Evolutionary conservation across 108 stramenopile genomes (phyloP), one percentile per base, ranked within the genome.

Genomic region (Epipyxis sp.): DNA sequence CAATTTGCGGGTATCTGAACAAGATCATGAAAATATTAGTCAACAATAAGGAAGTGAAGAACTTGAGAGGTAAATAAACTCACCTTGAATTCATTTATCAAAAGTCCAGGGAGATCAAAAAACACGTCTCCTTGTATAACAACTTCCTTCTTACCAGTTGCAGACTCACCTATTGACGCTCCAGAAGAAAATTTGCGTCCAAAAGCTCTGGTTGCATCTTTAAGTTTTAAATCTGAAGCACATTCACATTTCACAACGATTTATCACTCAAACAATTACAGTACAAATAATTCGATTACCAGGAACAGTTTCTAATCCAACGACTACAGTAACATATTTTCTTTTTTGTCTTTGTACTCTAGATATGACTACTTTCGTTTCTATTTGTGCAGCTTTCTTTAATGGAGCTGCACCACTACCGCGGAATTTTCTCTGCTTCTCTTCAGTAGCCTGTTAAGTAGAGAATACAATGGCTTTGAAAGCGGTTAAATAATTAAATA

Each of bases 121-220:
- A 91, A 81, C 81, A 95, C 94, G 88, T 96, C 95, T 16, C 97
- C 97, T 86, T 98, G 97, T 42, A 98, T 90, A 44, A 94, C 93
- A 71, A 98, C 91, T 86, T 94, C 92, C 80, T 94, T 89, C 27
- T 39, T 6, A 1, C 90, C 91, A 0, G 41, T 59, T 0, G 80
- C 44, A 10, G 69, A 69, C 81, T 95, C 93, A 86, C 95, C 95
- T 2, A 98, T 95, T 59, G 88, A 89, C 29, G 90, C 89, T 42
- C 89, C 89, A 25, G 94, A 95, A 34, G 95, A 95, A 82, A 98
- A 98, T 69, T 89, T 85, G 81, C 93, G 92, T 25, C 90, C 89
- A 76, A 96, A 94, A 13, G 85, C 87, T 80, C 96, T 96, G 59
- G 93, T 78, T 0, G 89, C 94, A 68, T 97, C 95, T 87, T 98